Evolutionary conservation across 169 alveolate genomes (phyloP), one percentile per base, ranked within the genome.

Genomic region (Plasmodium vinckei): DNA sequence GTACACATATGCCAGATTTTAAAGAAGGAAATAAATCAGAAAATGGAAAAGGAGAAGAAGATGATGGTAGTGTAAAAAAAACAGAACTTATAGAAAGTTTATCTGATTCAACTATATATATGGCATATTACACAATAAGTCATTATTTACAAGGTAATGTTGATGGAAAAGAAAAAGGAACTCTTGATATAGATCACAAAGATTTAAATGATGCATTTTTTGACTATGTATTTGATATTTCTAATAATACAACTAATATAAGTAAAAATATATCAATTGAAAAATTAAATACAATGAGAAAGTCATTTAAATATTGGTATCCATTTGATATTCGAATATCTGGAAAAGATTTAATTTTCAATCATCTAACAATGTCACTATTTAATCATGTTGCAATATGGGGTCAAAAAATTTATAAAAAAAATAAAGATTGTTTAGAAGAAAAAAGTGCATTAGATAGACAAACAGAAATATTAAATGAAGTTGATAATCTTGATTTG

Each of bases 331-430:
- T 93, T 25, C 93, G 98, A 68, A 92, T 82, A 98, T 99, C 73
- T 77, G 99, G 99, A 44, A 99, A 99, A 92, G 99, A 99, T 92
- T 93, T 99, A 87, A 97, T 99, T 23, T 97, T 97, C 87, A 99
- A 99, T 92, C 99, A 99, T 91, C 94, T 99, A 92, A 98, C 99
- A 2, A 98, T 99, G 99, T 95, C 99, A 54, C 95, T 98, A 53
- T 99, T 97, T 95, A 98, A 98, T 90, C 99, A 99, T 92, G 99
- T 99, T n/a, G 99, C 99, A 9, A 96, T 99, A 3, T 99, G 99
- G 99, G 96, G 96, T 13, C 64, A 95, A 56, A 86, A 53, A 60
- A 23, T 21, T 12, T 71, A 61, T 59, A 19, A 69, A 12, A 49
- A 54, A 25, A 56, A 73, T 65, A 68, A 67, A 51, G 87, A 77